Evolutionary conservation across 2,329 filamentous ascomycete genomes (phyloP).

Genomic region (Chaetoscypha palmicola): DNA sequence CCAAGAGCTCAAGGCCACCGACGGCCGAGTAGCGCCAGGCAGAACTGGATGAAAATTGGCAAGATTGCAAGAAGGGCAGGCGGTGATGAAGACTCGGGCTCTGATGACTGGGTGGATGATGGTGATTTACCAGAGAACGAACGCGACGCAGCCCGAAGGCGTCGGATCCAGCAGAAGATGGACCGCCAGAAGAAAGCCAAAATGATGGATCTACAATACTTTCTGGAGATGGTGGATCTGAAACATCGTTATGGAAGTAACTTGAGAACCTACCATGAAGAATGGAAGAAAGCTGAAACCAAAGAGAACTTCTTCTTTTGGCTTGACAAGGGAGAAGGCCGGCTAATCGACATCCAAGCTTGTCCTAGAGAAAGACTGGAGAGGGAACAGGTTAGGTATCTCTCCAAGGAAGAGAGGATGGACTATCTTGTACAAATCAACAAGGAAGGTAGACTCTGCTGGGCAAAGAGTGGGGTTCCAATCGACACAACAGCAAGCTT

Average conservation of each 20-base stretch:
- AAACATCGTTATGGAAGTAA: conserved; percentile 87
- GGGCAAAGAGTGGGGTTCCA: conserved; percentile 73
- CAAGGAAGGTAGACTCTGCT: conserved; percentile 66
- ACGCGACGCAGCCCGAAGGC: conserved; percentile 34
- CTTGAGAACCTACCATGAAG: conserved; percentile 70
- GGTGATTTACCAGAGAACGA: conserved; percentile 31
- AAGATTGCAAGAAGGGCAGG: conserved; percentile 66
- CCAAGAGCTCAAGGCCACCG: conserved; percentile 2
- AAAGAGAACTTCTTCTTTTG: conserved; percentile 91
- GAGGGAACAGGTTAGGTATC: conserved; percentile 72
- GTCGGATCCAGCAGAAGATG: conserved; percentile 43
- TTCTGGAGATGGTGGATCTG: conserved; percentile 73
- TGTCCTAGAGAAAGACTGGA: conserved; percentile 71
- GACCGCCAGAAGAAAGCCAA: conserved; percentile 60
- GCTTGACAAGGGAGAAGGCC: conserved; percentile 77
- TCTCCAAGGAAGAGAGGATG: conserved; percentile 73
- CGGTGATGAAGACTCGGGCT: conserved; percentile 48
- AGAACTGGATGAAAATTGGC: conserved; percentile 70
- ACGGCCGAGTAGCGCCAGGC: conserved; percentile 39
- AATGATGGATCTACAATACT: conserved; percentile 81
- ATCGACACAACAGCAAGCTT: conserved; percentile 71
- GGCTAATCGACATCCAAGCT: conserved; percentile 57
- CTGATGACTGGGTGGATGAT: conserved; percentile 16
- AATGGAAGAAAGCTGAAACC: conserved; percentile 73
- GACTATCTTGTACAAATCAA: conserved; percentile 77